Conservation (phyloP, 164 flowering plant species). For the Aristolochia contorta region DNA sequence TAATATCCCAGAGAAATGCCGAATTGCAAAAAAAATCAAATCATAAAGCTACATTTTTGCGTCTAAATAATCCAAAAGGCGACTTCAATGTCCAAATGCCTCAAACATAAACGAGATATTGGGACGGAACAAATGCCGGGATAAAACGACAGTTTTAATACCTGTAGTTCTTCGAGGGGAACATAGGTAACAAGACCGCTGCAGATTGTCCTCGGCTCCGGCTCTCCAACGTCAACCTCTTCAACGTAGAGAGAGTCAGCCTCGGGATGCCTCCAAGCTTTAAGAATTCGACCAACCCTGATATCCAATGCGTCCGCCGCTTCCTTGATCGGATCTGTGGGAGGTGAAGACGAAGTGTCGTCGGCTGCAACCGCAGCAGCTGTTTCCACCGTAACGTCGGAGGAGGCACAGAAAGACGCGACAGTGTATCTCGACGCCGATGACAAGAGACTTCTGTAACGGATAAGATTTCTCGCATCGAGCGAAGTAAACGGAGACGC, state of each 20-base stretch:
- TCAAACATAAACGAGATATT: no score
- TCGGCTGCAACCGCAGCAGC: not conserved
- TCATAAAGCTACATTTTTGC: no score
- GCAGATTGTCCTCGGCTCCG: conserved; percentile 76
- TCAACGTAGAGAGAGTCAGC: conserved; percentile 93
- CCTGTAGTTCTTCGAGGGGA: conserved; percentile 72
- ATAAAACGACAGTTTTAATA: conserved; percentile 4
- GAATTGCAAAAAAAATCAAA: no score
- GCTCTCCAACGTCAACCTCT: conserved; percentile 89
- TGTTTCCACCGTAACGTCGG: not conserved
- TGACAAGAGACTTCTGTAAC: not conserved
- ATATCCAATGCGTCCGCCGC: conserved; percentile 55
- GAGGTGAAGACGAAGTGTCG: not conserved
- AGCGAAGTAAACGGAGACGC: not conserved
- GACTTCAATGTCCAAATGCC: no score
- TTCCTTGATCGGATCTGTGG: conserved; percentile 25
- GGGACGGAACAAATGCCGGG: not conserved
- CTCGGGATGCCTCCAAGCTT: conserved; percentile 82
- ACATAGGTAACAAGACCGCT: conserved; percentile 84
- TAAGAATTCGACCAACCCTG: conserved; percentile 66
- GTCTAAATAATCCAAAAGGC: no score
- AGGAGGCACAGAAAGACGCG: conserved; percentile 1
- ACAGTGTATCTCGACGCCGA: no score
- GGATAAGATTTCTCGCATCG: not conserved
- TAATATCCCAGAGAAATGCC: no score